Evolutionary conservation across 768 basidiomycete species (phyloP), one percentile per base, ranked within the genome.

Genomic region (Podaxis pistillaris): DNA sequence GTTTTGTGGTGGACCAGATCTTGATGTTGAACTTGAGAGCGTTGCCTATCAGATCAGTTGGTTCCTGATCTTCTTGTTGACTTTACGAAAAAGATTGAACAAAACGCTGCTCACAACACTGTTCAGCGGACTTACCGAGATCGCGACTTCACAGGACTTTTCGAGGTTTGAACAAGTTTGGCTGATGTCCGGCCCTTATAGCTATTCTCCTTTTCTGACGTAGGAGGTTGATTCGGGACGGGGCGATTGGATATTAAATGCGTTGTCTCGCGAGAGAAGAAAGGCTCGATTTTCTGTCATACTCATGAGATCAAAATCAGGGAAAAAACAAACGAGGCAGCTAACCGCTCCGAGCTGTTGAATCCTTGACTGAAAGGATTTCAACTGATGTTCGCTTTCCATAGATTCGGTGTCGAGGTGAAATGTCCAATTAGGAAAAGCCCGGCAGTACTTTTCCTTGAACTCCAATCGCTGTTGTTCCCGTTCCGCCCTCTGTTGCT

Each of bases 221-320:
- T 63, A 63, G 74, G 75, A 19, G 74, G 63, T 54, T 72, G 59
- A 12, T 41, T 28, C 46, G 79, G 74, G 56, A 74, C 65, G 37
- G 77, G 71, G 59, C 80, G 79, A 68, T 90, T 83, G 58, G 90
- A 91, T 70, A 96, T 88, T 65, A 98, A 81, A 76, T 98, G 96
- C 0, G 94, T 95, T 26, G 96, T 86, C 53, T 86, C 82, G 53
- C 82, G 86, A 33, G 91, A 93, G 74, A 98, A 96, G 81, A 97
- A 97, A 64, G 87, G 84, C 55, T 96, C 93, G 60, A 94, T 84
- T 60, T 79, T 81, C 97, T 98, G 69, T 38, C 63, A 19, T 5
- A 26, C 38, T 13, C 56, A 49, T 54, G 46, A 62, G 47, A 56
- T 11, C 11, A 40, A 44, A 40, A 52, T 58, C 58, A 38, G 61